These are phyloP conservation scores for Nakazawaea laoshanensis DNA, from an alignment of 805 yeast species.

Conservation along the genomic window DNA sequence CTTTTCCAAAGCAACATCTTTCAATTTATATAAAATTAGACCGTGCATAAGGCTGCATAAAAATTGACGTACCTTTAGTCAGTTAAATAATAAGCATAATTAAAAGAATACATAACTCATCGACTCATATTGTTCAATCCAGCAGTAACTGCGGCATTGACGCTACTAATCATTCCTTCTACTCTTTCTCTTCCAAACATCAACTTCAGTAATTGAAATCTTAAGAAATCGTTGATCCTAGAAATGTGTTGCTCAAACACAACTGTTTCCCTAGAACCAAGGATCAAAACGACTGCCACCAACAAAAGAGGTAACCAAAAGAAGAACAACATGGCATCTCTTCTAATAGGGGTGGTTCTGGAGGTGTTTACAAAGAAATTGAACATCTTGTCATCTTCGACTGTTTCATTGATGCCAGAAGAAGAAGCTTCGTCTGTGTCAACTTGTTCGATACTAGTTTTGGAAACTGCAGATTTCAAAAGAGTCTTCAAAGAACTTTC, in stretches of 20 bases:
- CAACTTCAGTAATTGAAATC: constrained; percentile 36
- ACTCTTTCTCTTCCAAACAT: constrained; percentile 46
- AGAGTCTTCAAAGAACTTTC: constrained; percentile 23
- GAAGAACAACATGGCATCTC: constrained; percentile 79
- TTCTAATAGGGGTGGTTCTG: constrained; percentile 41
- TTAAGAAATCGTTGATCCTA: constrained; percentile 27
- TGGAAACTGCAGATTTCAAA: constrained; percentile 17
- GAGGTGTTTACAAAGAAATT: constrained; percentile 16
- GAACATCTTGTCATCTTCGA: constrained; percentile 13
- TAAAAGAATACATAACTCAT: background rate
- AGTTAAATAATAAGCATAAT: background rate
- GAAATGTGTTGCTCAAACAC: constrained; percentile 16
- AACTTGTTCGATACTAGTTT: constrained; percentile 2
- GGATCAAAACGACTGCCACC: constrained; percentile 33
- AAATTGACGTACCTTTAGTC: background rate
- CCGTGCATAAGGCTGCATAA: too few species aligned
- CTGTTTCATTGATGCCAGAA: background rate
- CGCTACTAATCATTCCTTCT: constrained; percentile 33
- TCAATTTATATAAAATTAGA: too few species aligned
- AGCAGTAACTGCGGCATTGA: constrained; percentile 30
- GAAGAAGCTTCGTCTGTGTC: constrained; percentile 1
- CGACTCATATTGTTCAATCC: constrained; percentile 9
- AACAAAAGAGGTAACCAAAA: constrained; percentile 85
- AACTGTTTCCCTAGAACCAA: constrained; percentile 18
- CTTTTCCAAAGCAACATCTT: too few species aligned